Evolutionary conservation across 140 eudicot genomes (phyloP).

Genomic region (Cichorium intybus): DNA sequence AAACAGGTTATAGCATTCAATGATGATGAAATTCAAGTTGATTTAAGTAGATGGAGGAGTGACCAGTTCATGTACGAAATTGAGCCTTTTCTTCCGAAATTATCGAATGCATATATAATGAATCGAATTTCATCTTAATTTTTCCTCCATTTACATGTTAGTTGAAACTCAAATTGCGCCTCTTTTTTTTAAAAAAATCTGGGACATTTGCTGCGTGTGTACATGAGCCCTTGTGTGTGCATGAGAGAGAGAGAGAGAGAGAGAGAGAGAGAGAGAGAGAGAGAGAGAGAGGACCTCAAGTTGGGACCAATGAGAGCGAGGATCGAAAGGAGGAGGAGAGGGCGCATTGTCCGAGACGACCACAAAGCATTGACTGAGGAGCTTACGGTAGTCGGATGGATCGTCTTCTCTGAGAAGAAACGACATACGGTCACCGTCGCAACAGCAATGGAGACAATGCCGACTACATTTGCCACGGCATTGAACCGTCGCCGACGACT

Average conservation of each 20-base stretch:
- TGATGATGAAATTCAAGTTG: neutral
- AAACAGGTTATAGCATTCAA: neutral
- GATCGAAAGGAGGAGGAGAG: constrained; percentile 30
- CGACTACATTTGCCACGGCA: constrained; percentile 40
- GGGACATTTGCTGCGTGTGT: neutral
- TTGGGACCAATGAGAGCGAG: constrained; percentile 50
- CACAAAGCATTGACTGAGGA: constrained; percentile 53
- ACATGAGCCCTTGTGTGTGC: neutral
- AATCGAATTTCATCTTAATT: neutral
- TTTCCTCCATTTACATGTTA: neutral
- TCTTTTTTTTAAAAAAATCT: neutral
- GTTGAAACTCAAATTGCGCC: neutral
- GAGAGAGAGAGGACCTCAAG: too few relatives aligned
- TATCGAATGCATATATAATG: neutral
- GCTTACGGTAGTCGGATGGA: constrained; percentile 50
- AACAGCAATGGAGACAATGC: constrained; percentile 50
- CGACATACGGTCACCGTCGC: constrained; percentile 38
- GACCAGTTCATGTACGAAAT: neutral
- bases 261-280: neutral
- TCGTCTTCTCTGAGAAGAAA: constrained; percentile 46
- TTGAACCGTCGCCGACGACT: constrained; percentile 10
- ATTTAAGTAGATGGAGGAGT: neutral
- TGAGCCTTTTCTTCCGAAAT: neutral
- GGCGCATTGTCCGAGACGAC: constrained; percentile 67
- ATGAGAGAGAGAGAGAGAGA: neutral